These are phyloP conservation scores for Ambrosia artemisiifolia DNA, from an alignment of 129 eudicot genomes.

Conservation along the genomic window DNA sequence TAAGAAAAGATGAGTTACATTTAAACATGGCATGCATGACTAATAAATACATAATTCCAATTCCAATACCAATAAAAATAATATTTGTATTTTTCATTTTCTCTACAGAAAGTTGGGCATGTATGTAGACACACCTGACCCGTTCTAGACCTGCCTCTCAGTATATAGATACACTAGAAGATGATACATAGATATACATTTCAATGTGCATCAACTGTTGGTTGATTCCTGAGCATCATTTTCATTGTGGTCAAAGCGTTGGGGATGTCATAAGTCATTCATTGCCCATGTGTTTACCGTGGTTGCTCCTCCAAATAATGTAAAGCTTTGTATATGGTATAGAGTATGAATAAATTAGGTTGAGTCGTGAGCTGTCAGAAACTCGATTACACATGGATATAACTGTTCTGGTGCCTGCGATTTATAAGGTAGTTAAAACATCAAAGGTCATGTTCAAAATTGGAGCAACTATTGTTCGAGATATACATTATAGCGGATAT, in stretches of 20 bases:
- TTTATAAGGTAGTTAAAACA: conserved; percentile 7
- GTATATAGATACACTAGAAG: background rate
- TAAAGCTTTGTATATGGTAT: conserved; percentile 10
- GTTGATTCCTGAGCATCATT: background rate
- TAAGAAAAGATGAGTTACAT: no score
- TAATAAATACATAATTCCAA: conserved; percentile 2
- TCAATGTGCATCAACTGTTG: conserved; percentile 6
- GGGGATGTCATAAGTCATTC: conserved; percentile 16
- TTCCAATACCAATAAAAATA: background rate
- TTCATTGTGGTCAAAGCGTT: background rate
- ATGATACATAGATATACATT: background rate
- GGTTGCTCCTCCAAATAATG: conserved; percentile 8
- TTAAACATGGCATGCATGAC: background rate
- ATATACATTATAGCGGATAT: background rate
- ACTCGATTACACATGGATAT: conserved; percentile 53
- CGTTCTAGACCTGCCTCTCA: background rate
- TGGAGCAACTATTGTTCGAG: background rate
- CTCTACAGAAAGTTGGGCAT: background rate
- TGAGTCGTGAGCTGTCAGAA: conserved; percentile 44
- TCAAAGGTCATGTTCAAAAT: background rate
- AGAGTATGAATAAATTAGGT: conserved; percentile 17
- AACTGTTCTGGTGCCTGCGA: conserved; percentile 62
- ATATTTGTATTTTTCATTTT: background rate
- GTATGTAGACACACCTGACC: background rate
- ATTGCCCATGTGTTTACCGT: background rate